Percentiles rank a stretch among this genome's conserved stretches.
phyloP scores from a whole-genome alignment of 23 red algal genomes.

The Porphyridium purpureum region DNA sequence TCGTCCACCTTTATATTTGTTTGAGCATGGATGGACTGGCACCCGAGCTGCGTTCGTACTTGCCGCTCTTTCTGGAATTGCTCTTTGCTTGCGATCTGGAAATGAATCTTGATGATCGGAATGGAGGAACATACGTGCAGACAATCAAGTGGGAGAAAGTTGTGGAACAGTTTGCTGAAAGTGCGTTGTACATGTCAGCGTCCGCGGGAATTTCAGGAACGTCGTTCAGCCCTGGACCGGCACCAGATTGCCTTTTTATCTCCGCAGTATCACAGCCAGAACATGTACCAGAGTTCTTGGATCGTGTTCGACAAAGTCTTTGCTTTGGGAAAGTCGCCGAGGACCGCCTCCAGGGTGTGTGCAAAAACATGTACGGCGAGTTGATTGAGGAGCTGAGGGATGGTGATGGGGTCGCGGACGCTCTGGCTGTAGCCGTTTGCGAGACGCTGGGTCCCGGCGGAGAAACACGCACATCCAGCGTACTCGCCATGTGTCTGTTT shows the following conservation, averaged over 20 bases:
- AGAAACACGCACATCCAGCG: too few relatives aligned
- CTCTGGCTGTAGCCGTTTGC: conserved; percentile 4
- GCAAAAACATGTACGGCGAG: conserved; percentile 13
- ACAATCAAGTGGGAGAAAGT: neutral
- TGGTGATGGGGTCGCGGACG: conserved; percentile 1
- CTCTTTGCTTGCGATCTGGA: conserved; percentile 14
- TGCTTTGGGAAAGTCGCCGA: conserved; percentile 13
- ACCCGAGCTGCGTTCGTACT: conserved; percentile 3
- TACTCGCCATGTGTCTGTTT: too few relatives aligned
- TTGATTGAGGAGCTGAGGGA: conserved; percentile 16
- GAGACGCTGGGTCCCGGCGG: too few relatives aligned
- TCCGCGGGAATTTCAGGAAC: conserved; percentile 4
- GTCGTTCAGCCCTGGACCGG: neutral
- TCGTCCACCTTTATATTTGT: conserved; percentile 18
- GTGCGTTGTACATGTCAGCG: too few relatives aligned
- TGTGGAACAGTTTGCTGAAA: conserved; percentile 2
- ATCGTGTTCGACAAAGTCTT: conserved; percentile 11
- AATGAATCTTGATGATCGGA: conserved; percentile 10
- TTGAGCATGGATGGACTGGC: conserved; percentile 12
- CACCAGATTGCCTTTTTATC: conserved; percentile 12
- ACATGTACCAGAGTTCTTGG: conserved; percentile 16
- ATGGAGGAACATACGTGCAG: conserved; percentile 4
- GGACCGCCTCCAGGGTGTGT: conserved; percentile 23
- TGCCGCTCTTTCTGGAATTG: conserved; percentile 28
- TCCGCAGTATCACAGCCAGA: conserved; percentile 8